phyloP scores from a whole-genome alignment of 2,329 filamentous ascomycete species.

The Ophiostoma himal-ulmi region DNA sequence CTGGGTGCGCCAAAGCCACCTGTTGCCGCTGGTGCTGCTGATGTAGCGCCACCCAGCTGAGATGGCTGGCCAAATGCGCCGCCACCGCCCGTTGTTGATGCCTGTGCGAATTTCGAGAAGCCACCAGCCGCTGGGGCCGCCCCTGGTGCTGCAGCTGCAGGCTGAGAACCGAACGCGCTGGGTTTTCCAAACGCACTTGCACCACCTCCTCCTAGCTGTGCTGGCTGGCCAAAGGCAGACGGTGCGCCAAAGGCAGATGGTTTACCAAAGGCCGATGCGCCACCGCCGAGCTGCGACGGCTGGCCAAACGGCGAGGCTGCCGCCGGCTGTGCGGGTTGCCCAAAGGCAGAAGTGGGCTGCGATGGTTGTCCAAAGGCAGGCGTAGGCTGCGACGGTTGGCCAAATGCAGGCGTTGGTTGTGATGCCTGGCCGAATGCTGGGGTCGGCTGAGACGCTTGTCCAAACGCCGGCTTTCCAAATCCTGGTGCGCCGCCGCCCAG shows the following conservation, averaged over 20 bases:
- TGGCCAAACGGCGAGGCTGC: constrained; percentile 36
- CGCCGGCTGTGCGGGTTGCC: constrained; percentile 26
- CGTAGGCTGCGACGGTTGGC: constrained; percentile 30
- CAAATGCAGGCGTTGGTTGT: constrained; percentile 28
- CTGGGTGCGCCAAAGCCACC: constrained; percentile 16
- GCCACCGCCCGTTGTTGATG: constrained; percentile 30
- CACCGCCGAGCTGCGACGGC: constrained; percentile 29
- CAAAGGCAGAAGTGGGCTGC: constrained; percentile 27
- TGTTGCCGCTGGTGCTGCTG: neutral
- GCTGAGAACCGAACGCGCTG: constrained; percentile 34
- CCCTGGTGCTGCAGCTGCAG: constrained; percentile 27
- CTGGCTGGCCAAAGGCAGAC: constrained; percentile 27
- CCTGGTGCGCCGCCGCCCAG: neutral
- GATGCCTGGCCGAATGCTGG: constrained; percentile 25
- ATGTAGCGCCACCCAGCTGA: constrained; percentile 23
- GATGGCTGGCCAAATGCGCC: constrained; percentile 33
- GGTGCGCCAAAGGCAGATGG: constrained; percentile 25
- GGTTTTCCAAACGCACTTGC: constrained; percentile 26
- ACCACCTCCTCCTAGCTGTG: constrained; percentile 28
- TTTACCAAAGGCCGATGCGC: constrained; percentile 29
- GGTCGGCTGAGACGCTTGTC: constrained; percentile 19
- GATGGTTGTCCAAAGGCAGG: constrained; percentile 24
- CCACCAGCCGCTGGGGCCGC: constrained; percentile 13
- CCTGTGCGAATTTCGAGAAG: constrained; percentile 30
- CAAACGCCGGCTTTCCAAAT: constrained; percentile 24